phyloP scores from a whole-genome alignment of 2,329 filamentous ascomycete species.

The Claviceps spartinae region DNA sequence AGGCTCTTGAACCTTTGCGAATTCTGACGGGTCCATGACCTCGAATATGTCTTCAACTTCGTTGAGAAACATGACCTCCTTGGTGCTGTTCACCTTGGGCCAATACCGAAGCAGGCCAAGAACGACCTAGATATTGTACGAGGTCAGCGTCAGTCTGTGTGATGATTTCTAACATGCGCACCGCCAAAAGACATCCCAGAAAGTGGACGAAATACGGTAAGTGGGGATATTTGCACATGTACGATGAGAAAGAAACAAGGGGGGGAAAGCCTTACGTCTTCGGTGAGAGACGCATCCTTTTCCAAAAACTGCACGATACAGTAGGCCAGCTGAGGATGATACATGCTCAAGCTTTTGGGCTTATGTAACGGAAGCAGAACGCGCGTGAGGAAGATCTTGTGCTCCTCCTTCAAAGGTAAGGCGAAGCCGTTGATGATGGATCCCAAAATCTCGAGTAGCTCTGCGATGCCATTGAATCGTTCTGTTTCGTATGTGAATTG shows the following conservation, averaged over 20 bases:
- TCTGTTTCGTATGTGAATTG: slow-evolving; percentile 99
- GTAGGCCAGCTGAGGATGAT: slow-evolving; percentile 94
- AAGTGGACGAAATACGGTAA: background rate
- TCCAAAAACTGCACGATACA: slow-evolving; percentile 98
- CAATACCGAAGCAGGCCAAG: slow-evolving; percentile 90
- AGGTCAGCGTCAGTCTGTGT: background rate
- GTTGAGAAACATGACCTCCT: slow-evolving; percentile 99
- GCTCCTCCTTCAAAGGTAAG: slow-evolving; percentile 90
- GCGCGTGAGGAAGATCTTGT: slow-evolving; percentile 92
- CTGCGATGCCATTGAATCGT: slow-evolving; percentile 94
- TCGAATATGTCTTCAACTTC: slow-evolving; percentile 99
- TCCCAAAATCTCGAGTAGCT: slow-evolving; percentile 88
- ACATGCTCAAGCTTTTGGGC: slow-evolving; percentile 99
- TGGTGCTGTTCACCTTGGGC: slow-evolving; percentile 99
- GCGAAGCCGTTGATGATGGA: slow-evolving; percentile 99
- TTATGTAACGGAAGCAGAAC: slow-evolving; percentile 92
- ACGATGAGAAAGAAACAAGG: background rate
- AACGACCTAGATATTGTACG: slow-evolving; percentile 52
- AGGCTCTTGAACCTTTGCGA: slow-evolving; percentile 95
- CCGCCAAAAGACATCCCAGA: background rate
- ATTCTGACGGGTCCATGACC: slow-evolving; percentile 97
- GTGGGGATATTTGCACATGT: background rate
- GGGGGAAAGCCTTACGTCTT: slow-evolving; percentile 50
- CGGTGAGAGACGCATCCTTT: slow-evolving; percentile 91
- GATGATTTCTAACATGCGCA: no score